Conservation (phyloP, 768 basidiomycete genomes). For the Leccinum imitatum region DNA sequence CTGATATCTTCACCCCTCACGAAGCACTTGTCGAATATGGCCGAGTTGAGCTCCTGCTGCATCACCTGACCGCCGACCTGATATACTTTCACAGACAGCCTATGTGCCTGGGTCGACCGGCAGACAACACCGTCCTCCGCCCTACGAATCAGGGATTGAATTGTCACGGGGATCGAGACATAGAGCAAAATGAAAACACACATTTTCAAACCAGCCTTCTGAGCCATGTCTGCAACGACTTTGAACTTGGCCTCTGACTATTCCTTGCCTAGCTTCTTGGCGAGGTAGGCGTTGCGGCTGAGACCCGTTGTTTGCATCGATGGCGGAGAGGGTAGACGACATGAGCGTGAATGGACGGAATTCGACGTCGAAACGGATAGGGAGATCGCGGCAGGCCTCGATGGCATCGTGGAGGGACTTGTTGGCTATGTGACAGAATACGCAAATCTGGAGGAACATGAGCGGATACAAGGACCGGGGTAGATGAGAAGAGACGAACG, state of each 20-base stretch:
- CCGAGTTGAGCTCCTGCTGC: conserved; percentile 38
- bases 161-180: not conserved
- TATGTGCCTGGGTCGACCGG: conserved; percentile 42
- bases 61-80: conserved; percentile 39
- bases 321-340: conserved; percentile 19
- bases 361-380: conserved; percentile 36
- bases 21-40: conserved; percentile 42
- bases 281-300: conserved; percentile 25
- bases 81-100: conserved; percentile 45
- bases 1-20: conserved; percentile 42
- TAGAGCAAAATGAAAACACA: conserved; percentile 4
- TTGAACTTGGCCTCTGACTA: conserved; percentile 29
- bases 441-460: conserved; percentile 29
- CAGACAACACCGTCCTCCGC: conserved; percentile 38
- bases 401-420: conserved; percentile 39
- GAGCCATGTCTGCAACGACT: conserved; percentile 28
- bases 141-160: conserved; percentile 21
- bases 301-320: conserved; percentile 19
- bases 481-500: conserved; percentile 19
- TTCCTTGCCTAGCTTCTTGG: conserved; percentile 29
- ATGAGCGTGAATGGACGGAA: conserved; percentile 35
- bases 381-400: conserved; percentile 32
- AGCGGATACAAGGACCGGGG: not conserved
- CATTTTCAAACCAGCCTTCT: conserved; percentile 29
- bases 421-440: conserved; percentile 40